Conservation (phyloP, 2,329 filamentous ascomycete genomes). For the Fusarium sp. region DNA sequence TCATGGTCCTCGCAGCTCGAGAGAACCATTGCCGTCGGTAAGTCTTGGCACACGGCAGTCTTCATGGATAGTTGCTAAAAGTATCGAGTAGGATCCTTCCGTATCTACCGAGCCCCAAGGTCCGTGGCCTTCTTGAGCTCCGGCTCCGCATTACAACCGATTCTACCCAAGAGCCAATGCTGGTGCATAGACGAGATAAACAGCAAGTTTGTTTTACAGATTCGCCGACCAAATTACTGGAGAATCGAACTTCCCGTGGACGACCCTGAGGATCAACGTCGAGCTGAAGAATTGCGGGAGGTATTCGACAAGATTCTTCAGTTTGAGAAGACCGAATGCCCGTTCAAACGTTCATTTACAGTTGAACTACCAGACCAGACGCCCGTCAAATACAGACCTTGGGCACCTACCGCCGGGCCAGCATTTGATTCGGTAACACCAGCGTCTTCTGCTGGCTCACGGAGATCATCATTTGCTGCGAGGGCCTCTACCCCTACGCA, state of each 20-base stretch:
- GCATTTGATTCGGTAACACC: slow-evolving; percentile 26
- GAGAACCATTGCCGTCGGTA: slow-evolving; percentile 84
- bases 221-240: slow-evolving; percentile 88
- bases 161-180: slow-evolving; percentile 90
- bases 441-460: slow-evolving; percentile 24
- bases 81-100: slow-evolving; percentile 72
- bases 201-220: slow-evolving; percentile 87
- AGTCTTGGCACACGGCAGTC: slow-evolving; percentile 39
- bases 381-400: slow-evolving; percentile 76
- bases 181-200: slow-evolving; percentile 92
- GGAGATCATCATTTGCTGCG: slow-evolving; percentile 37
- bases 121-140: slow-evolving; percentile 92
- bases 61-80: slow-evolving; percentile 1
- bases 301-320: slow-evolving; percentile 81
- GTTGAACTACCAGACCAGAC: slow-evolving; percentile 80
- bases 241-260: slow-evolving; percentile 86
- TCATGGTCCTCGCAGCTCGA: slow-evolving; percentile 84
- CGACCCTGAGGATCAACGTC: slow-evolving; percentile 62
- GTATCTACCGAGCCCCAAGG: slow-evolving; percentile 88
- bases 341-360: slow-evolving; percentile 83
- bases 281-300: slow-evolving; percentile 76
- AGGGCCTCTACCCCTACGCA: slow-evolving; percentile 38
- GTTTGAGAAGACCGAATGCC: slow-evolving; percentile 91
- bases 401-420: slow-evolving; percentile 66
- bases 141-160: slow-evolving; percentile 85